These are phyloP conservation scores for Leccinum sublutescens DNA, from an alignment of 768 basidiomycete species.

Conservation along the genomic window DNA sequence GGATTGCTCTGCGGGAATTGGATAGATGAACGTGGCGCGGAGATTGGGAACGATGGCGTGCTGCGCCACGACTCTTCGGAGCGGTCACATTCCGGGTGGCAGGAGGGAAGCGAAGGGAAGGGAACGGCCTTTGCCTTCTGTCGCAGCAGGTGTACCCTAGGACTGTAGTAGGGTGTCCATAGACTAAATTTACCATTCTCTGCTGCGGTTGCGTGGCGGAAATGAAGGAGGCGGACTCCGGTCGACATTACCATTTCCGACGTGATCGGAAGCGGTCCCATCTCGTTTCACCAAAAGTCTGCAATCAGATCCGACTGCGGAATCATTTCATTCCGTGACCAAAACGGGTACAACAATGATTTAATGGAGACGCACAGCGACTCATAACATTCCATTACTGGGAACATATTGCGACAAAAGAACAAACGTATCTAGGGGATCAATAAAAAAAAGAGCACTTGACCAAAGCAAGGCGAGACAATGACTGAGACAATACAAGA, in stretches of 20 bases:
- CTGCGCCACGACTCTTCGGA: constrained; percentile 1
- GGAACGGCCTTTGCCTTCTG: background rate
- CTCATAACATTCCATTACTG: constrained; percentile 10
- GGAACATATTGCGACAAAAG: constrained; percentile 10
- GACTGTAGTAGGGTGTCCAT: background rate
- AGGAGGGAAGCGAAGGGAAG: background rate
- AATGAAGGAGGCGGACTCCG: constrained; percentile 3
- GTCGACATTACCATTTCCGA: constrained; percentile 6
- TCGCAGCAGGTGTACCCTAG: background rate
- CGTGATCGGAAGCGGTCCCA: background rate
- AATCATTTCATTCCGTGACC: background rate
- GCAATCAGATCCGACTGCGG: background rate
- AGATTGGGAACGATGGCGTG: constrained; percentile 4
- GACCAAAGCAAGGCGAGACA: constrained; percentile 35
- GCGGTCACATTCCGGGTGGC: background rate
- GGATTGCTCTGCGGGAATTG: constrained; percentile 1
- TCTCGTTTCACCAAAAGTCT: background rate
- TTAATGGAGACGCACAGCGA: background rate
- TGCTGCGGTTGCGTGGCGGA: constrained; percentile 18
- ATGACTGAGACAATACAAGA: constrained; percentile 8
- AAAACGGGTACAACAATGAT: background rate
- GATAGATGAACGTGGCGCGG: background rate
- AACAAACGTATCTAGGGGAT: constrained; percentile 11
- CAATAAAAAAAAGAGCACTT: constrained; percentile 24
- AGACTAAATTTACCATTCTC: constrained; percentile 7